Percentiles rank a stretch among this genome's conserved stretches.
Conservation (phyloP, 2,329 filamentous ascomycete species). For the Fusarium sp. region DNA sequence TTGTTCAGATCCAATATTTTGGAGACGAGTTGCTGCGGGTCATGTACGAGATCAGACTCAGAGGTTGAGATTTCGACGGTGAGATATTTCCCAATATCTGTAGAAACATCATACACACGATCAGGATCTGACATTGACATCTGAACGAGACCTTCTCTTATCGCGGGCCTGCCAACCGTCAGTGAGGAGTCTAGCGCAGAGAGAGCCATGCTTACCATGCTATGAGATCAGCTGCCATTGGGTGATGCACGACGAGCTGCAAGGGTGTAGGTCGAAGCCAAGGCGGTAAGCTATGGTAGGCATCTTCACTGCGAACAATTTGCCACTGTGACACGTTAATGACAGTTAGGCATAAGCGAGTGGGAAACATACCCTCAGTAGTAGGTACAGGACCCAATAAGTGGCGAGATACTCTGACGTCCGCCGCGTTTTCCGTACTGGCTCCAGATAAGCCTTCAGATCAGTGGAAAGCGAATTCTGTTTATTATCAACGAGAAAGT, state of each 20-base stretch:
- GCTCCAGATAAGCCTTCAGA: not conserved
- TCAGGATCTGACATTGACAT: slow-evolving; percentile 3
- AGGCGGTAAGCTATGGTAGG: not conserved
- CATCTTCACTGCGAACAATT: not conserved
- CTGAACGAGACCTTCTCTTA: slow-evolving; percentile 4
- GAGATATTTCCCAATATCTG: not conserved
- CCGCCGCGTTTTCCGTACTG: not conserved
- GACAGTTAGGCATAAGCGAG: accelerated
- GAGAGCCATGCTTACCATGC: not conserved
- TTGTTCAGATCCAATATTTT: slow-evolving; percentile 1
- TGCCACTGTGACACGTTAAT: not conserved
- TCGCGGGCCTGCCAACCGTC: not conserved
- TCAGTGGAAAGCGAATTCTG: not conserved
- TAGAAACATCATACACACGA: not conserved
- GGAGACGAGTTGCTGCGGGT: not conserved
- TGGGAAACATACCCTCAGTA: not conserved
- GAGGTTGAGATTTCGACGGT: not conserved
- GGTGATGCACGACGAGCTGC: slow-evolving; percentile 3
- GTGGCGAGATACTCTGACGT: not conserved
- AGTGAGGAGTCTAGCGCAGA: not conserved
- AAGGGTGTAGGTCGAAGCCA: slow-evolving; percentile 10
- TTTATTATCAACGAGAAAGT: not conserved
- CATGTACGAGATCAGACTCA: not conserved
- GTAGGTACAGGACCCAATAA: not conserved
- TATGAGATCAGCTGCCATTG: slow-evolving; percentile 5